Base-by-base conservation (phyloP, 306 rosid genomes). In the Vigna hirtella region DNA sequence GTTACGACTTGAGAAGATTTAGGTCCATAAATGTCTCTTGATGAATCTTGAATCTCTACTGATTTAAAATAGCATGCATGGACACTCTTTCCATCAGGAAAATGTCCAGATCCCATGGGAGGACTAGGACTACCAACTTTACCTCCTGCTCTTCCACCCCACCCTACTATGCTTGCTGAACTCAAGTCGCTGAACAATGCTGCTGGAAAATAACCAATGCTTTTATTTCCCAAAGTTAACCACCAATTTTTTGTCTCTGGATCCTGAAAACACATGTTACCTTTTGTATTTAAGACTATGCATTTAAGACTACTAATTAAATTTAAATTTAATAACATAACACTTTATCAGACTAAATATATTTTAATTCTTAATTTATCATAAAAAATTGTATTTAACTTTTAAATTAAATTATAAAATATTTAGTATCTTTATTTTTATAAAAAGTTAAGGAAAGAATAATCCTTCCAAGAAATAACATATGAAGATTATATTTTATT, bases 1-100 rank as follows among this genome's bases (percentile, higher is more conserved):
- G 9, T 1, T 3, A 0, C 0, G 6, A 0, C 4, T 0, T 13
- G 4, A 32, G 3, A 1, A 0, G 1, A 0, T 3, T 5, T 3
- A 4, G 72, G 72, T 63, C 5, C 63, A 6, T 1, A 3, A 11
- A 12, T 7, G 1, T 3, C 0, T 30, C 74, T 22, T 4, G 43
- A 28, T 52, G 0, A 17, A 43, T 56, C 6, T 0, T n/a, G 67
- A 80, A 2, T 28, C 1, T 15, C 0, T 0, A 64, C 2, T 0
- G n/a, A 0, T 9, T 4, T 59, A 28, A 26, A 59, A 59, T 59
- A 59, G 26, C 42, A 13, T 28, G 66, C 42, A 28, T 28, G 64
- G 14, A 0, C 0, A 26, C 28, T 0, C 1, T 0, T 26, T 2
- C 6, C 0, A 26, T 66, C 62, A 0, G 47, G 63, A 16, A 66